Evolutionary conservation across 139 green algal species (phyloP), one percentile per base, ranked within the genome.

Genomic region (Pedinophyceae sp.): DNA sequence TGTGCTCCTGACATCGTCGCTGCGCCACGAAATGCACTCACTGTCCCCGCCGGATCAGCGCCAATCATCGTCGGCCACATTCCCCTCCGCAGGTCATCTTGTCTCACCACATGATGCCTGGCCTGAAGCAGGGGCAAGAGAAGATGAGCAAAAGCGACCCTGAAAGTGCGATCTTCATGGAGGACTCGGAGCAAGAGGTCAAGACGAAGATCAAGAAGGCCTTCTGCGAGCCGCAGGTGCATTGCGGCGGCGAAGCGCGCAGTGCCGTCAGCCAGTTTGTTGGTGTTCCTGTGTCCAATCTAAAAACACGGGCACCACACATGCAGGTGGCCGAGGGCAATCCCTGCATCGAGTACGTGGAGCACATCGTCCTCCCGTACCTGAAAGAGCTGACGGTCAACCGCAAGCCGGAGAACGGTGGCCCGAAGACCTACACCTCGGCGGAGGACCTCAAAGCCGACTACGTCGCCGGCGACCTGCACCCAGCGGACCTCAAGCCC

Each of bases 131-230:
- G 75, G 91, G 91, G 10, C 91, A 98, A 72, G 91, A 97, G 68
- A 98, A 98, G 78, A 98, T 98, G 91, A 87, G 69, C 54, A 98
- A 98, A 73, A 82, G 61, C 51, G 90, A 97, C 72, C 89, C 91
- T 46, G 89, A 95, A 71, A 83, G 62, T 3, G 91, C 91, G 23
- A 96, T 98, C 54, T 98, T 97, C 78, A 93, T 94, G 86, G 86
- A 95, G 73, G 86, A 95, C 74, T 80, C 43, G 27, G 81, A 86
- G 56, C 48, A 53, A 29, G 91, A 98, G 30, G 90, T 98, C 18
- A 86, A 86, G 49, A 75, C 72, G 49, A 98, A 98, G 67, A 93
- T 98, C 69, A 97, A 97, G 67, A 95, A 95, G 70, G 87, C 91
- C 19, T 98, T 75, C 75, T 97, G 91, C 75, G 84, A 91, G 18